Conservation (phyloP, 768 basidiomycete species). For the Mycena metata region DNA sequence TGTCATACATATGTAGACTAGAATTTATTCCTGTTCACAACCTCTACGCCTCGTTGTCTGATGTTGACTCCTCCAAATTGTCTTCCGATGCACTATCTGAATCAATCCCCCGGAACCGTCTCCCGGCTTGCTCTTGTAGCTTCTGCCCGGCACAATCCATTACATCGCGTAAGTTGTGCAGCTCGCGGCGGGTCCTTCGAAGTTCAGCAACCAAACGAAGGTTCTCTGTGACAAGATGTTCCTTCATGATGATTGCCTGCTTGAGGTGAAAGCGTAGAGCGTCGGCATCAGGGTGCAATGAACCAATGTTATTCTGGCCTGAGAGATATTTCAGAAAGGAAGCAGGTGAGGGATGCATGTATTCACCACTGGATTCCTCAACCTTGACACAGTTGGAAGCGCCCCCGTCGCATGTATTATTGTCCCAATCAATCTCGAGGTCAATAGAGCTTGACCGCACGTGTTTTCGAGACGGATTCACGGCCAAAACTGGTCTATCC, state of each 20-base stretch:
- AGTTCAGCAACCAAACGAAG: neutral
- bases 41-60: neutral
- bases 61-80: constrained; percentile 1
- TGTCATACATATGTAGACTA: too few relatives aligned
- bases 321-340: neutral
- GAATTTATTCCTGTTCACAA: neutral
- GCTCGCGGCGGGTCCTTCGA: neutral
- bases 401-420: too few relatives aligned
- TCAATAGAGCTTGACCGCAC: too few relatives aligned
- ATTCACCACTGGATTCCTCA: neutral
- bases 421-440: too few relatives aligned
- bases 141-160: neutral
- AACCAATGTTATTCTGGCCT: neutral
- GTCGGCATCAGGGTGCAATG: neutral
- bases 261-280: neutral
- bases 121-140: neutral
- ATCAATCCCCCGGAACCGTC: constrained; percentile 1
- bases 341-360: neutral
- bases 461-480: too few relatives aligned
- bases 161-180: neutral
- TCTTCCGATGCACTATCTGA: neutral
- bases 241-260: neutral
- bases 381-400: neutral
- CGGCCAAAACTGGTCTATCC: too few relatives aligned
- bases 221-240: neutral